Evolutionary conservation across 352 stramenopile genomes (phyloP), one percentile per base, ranked within the genome.

Genomic region (Aphanomyces cochlioides): DNA sequence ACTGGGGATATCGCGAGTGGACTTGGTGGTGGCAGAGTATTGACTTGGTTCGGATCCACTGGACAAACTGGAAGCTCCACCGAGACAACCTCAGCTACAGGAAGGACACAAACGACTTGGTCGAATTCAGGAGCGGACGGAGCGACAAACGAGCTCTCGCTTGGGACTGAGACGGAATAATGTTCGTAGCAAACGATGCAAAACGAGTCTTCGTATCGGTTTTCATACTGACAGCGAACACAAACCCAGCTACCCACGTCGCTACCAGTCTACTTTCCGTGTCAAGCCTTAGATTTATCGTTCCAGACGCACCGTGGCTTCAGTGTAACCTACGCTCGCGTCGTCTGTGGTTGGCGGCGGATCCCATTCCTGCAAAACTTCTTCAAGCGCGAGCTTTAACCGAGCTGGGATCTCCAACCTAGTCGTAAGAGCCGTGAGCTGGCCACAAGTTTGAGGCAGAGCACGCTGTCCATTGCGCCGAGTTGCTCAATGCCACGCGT

Each of bases 141-240:
- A 12, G 43, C 43, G 7, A 43, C 21, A 7, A 28, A n/a, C 17
- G 48, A 37, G 7, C n/a, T 37, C 21, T 60, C 47, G 8, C 19
- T 8, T 10, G 47, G 43, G 4, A 70, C 64, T 0, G 64, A 70
- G 21, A 70, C 47, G 4, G 64, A 70, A 43, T 70, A 70, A 43
- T 70, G 64, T 28, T 70, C 64, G 38, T n/a, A 70, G 64, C 64
- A 70, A 3, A 61, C 40, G 36, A 37, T 47, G 39, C 64, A 70
- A 47, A 70, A 70, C 39, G 64, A 70, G 40, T 70, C 64, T 58
- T 70, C n/a, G 39, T 63, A 70, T 8, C 4, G 12, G n/a, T 70
- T 70, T 21, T 53, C 17, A 17, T 3, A 63, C 8, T 21, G n/a
- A 21, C 64, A 70, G 34, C 3, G 7, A 37, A 70, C 13, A 40